Evolutionary conservation across 164 flowering plant genomes (phyloP), one percentile per base, ranked within the genome.

Genomic region (Magnolia officinalis): DNA sequence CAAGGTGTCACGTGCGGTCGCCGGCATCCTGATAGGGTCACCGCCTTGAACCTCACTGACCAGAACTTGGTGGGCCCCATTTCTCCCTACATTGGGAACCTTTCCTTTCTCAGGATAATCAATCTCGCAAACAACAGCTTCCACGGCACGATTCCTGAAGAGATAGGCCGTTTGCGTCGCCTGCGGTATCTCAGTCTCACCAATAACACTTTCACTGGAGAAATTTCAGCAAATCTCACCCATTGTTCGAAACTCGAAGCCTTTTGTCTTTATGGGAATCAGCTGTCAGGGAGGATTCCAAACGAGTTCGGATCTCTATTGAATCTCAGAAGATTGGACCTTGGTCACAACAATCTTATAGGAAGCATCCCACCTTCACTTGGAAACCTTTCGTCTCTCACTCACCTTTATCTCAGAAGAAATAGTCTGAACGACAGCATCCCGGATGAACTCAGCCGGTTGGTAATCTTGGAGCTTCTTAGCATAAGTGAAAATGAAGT

Each of bases 321-420:
- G 11, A 80, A 82, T 67, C 88, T 74, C 2, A 61, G 77, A n/a
- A 75, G 73, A 20, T 55, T 89, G 68, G 71, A 58, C 7, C 58
- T 89, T 50, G 76, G 67, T 1, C 4, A 64, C 10, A 89, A 87
- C 80, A 67, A 11, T 58, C 71, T 88, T 31, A 65, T 73, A 0
- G 90, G 92, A 59, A 19, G 49, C 31, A 80, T 89, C 61, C 89
- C 92, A 1, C 76, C 83, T 8, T 72, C 84, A 0, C 1, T 88
- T 4, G 73, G 78, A 4, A 89, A 89, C 72, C 72, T 86, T 16
- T 82, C 89, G 0, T 79, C 84, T 1, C 86, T 89, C 16, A 29
- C 7, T 5, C n/a, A 2, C 2, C 18, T 88, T 1, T 58, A 45
- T n/a, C 63, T 85, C 14, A 76, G 67, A 18, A 72, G 73, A 7